phyloP scores from a whole-genome alignment of 2,329 filamentous ascomycete genomes.

The Cordyceps javanica region DNA sequence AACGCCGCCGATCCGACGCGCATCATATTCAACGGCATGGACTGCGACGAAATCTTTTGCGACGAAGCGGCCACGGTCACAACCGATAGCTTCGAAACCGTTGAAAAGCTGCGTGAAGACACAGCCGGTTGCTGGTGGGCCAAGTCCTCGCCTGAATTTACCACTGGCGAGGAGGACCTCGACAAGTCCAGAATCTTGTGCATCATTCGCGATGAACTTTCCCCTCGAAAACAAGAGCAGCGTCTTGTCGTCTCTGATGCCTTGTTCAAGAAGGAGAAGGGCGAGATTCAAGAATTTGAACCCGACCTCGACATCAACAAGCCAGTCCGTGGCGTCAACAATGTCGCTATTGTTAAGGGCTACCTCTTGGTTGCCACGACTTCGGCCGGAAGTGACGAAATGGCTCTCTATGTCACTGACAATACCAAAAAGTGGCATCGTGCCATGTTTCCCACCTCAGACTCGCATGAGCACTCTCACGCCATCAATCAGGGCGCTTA shows the following conservation, averaged over 20 bases:
- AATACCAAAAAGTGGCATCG: slow-evolving; percentile 85
- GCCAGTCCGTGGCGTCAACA: slow-evolving; percentile 72
- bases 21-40: slow-evolving; percentile 76
- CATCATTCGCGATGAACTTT: slow-evolving; percentile 67
- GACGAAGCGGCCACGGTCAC: slow-evolving; percentile 67
- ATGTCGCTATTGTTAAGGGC: slow-evolving; percentile 76
- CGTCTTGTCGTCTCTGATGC: slow-evolving; percentile 75
- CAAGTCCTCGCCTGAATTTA: slow-evolving; percentile 67
- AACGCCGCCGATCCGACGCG: slow-evolving; percentile 78
- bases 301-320: slow-evolving; percentile 68
- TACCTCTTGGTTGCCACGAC: slow-evolving; percentile 80
- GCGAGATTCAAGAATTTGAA: slow-evolving; percentile 59
- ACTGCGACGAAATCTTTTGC: slow-evolving; percentile 60
- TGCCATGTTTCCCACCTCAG: slow-evolving; percentile 77
- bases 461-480: slow-evolving; percentile 65
- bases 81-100: slow-evolving; percentile 72
- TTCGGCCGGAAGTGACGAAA: slow-evolving; percentile 75
- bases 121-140: slow-evolving; percentile 85
- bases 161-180: slow-evolving; percentile 56
- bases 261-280: slow-evolving; percentile 59
- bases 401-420: slow-evolving; percentile 83
- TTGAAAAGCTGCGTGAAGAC: slow-evolving; percentile 58
- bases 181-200: slow-evolving; percentile 73
- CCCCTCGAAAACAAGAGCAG: slow-evolving; percentile 65
- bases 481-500: slow-evolving; percentile 75